Evolutionary conservation across 352 stramenopile genomes (phyloP), one percentile per base, ranked within the genome.

Genomic region (Plasmopara muralis): DNA sequence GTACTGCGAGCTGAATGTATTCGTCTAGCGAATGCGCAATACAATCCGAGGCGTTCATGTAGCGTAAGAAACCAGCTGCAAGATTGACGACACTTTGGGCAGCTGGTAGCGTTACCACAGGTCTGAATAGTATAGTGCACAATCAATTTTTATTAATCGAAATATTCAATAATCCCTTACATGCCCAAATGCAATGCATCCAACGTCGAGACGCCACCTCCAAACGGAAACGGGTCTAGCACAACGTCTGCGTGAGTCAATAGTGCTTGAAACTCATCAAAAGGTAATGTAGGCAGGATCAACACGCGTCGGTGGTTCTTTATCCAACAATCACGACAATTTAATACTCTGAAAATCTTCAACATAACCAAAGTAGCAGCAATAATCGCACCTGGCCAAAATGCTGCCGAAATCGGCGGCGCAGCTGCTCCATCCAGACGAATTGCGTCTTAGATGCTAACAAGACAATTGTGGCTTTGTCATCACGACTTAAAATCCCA

Each of bases 141-240:
- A 15, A 15, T 47, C 9, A 18, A 28, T 10, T 25, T 35, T 14
- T 20, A 28, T 16, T 31, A 5, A 8, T 43, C 1, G 2, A 43
- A 3, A 34, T 33, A n/a, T 2, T 37, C 8, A 47, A 31, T 5
- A 40, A 5, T 29, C 47, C 25, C 78, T 46, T 75, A 86, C 68
- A 83, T 77, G 53, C 83, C 83, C 43, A 87, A 72, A 15, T 81
- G 68, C 51, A 95, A 68, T 2, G 80, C 76, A 31, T 95, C 85
- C 28, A 95, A 72, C 7, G 77, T 86, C 5, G 83, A 95, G 31
- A 95, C 82, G 25, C 85, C 83, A 12, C 85, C 83, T 25, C 83
- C 85, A 30, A 93, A 94, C 25, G 83, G 82, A 39, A 90, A 93
- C 31, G 83, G 76, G 48, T 95, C 85, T 7, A 95, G 57, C 8